Base-by-base conservation (phyloP, 345 rosid species). In the Brassica carinata region DNA sequence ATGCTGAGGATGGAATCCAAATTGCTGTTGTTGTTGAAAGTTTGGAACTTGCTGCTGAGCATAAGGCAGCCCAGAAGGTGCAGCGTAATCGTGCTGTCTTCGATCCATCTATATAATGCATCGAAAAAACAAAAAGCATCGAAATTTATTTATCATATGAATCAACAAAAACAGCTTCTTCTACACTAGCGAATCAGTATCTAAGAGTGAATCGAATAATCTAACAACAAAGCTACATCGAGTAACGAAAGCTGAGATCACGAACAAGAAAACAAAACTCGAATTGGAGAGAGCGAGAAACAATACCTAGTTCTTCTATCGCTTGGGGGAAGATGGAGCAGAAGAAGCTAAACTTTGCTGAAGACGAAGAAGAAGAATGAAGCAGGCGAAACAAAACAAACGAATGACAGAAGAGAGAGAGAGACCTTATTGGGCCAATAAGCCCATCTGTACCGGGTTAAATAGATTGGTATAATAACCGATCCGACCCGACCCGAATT, bases 1-100 rank as follows among this genome's bases (percentile, higher is more conserved):
- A 85, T 91, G 98, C 65, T 91, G 99, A 0, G 91, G 87, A 74
- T 88, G 98, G 75, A 88, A 93, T 53, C 99, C 97, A 29, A 82
- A 93, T 55, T 87, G 96, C 34, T 89, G 93, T 87, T 89, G 94
- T 30, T 88, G 93, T 88, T 87, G 94, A 78, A 89, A 84, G 80
- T 87, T 91, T n/a, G 85, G 83, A 61, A 85, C 81, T 76, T 90
- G 96, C 82, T 90, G 97, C 79, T 89, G 93, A 53, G 91, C 83
- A 82, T 88, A 96, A 34, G 94, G 92, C 90, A 95, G 86, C 26
- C 91, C 90, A 70, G 96, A 86, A 83, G 89, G 84, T 17, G 90
- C 84, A 14, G 83, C 85, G 62, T 70, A 86, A 53, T 82, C 88
- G 13, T 86, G 89, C 67, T 85, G 86, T 58, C 84, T 87, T 59